phyloP scores from a whole-genome alignment of 495 filamentous ascomycete species.

The Xylaria nigripes region DNA sequence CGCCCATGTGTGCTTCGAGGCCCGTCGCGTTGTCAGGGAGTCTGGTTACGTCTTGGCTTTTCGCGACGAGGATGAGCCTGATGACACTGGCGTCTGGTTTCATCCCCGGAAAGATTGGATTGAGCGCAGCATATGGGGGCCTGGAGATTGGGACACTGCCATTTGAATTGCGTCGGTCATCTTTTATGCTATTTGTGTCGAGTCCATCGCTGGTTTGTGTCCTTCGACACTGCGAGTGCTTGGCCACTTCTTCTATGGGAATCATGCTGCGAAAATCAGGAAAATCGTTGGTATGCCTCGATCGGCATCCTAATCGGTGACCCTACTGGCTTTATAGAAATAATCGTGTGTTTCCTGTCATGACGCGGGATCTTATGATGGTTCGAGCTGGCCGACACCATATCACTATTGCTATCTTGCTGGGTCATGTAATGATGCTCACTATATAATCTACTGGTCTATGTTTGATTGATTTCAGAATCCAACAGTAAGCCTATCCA shows the following conservation, averaged over 20 bases:
- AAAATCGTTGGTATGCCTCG: too few species aligned
- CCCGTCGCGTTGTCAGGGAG: conserved; percentile 18
- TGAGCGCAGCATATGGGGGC: conserved; percentile 19
- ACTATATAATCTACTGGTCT: neutral
- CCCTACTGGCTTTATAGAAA: too few species aligned
- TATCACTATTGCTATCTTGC: neutral
- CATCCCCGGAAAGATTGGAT: conserved; percentile 18
- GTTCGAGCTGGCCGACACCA: too few species aligned
- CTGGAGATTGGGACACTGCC: conserved; percentile 9
- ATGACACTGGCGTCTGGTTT: conserved; percentile 23
- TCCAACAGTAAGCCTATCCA: neutral
- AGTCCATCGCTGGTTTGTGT: neutral
- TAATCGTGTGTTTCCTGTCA: too few species aligned
- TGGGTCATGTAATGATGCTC: neutral
- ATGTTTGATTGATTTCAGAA: neutral
- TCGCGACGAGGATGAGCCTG: conserved; percentile 13
- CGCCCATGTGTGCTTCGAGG: conserved; percentile 23
- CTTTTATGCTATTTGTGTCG: neutral
- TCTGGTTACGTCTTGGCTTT: conserved; percentile 19
- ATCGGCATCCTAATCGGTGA: too few species aligned
- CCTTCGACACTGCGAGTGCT: neutral
- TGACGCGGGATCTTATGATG: neutral
- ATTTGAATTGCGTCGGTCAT: neutral
- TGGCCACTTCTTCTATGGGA: too few species aligned
- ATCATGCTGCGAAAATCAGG: too few species aligned